Base-by-base conservation (phyloP, 768 basidiomycete species). In the Naganishia friedmannii region DNA sequence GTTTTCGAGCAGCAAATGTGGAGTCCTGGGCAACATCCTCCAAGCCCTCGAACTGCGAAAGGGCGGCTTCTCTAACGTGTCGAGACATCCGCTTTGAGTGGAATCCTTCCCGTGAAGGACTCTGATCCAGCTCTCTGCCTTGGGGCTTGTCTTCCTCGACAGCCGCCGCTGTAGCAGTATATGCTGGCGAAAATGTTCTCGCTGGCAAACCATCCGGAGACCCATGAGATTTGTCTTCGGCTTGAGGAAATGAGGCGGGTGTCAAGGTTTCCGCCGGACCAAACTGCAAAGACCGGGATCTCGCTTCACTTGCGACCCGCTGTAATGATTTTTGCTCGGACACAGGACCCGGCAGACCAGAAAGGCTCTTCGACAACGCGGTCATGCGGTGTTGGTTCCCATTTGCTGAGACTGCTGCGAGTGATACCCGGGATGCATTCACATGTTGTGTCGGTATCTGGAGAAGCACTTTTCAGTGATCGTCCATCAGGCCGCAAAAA, bases 51-150 rank as follows among this genome's bases (percentile, higher is more conserved):
- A 42, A 23, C 42, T 53, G 29, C 46, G 65, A 46, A 26, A 53
- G 53, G 23, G 31, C 46, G 7, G 29, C 63, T 19, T 32, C 51
- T 15, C 60, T 55, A 10, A 46, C 56, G 19, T 68, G 39, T 17
- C 67, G 53, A 42, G 66, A 31, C n/a, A 58, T 39, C 23, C 21
- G 66, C 53, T 39, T 26, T 37, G 70, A 46, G 31, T 31, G 26
- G 32, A 26, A 34, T n/a, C 15, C 29, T 39, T 12, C 29, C 15
- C 21, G 19, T 15, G 48, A 53, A 23, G 19, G 48, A 51, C 26
- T 34, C 37, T 32, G 31, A 15, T 37, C 42, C 17, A 29, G 39
- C 23, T n/a, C 28, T 23, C 23, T 15, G 19, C n/a, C 55, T n/a
- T 3, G 29, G 5, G 31, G 32, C 21, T 34, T 37, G 15, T 58